Base-by-base conservation (phyloP, 805 yeast genomes). In the Barnettozyma siamensis region DNA sequence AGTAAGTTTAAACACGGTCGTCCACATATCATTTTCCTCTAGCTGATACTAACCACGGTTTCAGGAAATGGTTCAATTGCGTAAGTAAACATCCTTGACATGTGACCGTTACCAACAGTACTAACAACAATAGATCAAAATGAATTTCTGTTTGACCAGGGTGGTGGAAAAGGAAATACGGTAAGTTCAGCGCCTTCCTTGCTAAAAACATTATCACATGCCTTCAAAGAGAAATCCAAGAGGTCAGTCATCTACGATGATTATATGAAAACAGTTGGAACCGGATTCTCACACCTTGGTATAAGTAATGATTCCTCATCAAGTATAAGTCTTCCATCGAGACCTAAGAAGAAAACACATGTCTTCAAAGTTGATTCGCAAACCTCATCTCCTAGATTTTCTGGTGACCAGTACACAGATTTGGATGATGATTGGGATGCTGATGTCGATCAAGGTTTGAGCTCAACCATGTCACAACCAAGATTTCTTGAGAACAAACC, bases 371-470 rank as follows among this genome's bases (percentile, higher is more conserved):
- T 47, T 6, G 42, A 40, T 3, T 41, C 50, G 11, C 44, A 54
- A 12, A 45, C 43, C 2, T 24, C 34, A 2, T 44, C 55, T 19
- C 61, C 60, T 7, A 57, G 62, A 35, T 55, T 51, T 33, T 60
- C 64, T 26, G 38, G 12, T 13, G 57, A 47, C 36, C 61, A 60
- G 42, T 83, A 81, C 55, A 67, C 78, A 33, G 95, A 88, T 57
- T 65, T 81, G 43, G 96, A 88, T 58, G 95, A 85, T 51, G 96
- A 88, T 61, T 88, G 96, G 96, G 91, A 88, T 59, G 94, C 91
- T 11, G 82, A 79, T 33, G 79, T 75, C 41, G 77, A 73, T 35
- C 68, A 65, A 45, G 61, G 54, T 5, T 33, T 55, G 12, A 35
- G 40, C 9, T 45, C 51, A 3, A 48, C 47, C 7, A 44, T 42